Evolutionary conservation across 352 stramenopile genomes (phyloP).

Genomic region (Phytopythium sindhum): DNA sequence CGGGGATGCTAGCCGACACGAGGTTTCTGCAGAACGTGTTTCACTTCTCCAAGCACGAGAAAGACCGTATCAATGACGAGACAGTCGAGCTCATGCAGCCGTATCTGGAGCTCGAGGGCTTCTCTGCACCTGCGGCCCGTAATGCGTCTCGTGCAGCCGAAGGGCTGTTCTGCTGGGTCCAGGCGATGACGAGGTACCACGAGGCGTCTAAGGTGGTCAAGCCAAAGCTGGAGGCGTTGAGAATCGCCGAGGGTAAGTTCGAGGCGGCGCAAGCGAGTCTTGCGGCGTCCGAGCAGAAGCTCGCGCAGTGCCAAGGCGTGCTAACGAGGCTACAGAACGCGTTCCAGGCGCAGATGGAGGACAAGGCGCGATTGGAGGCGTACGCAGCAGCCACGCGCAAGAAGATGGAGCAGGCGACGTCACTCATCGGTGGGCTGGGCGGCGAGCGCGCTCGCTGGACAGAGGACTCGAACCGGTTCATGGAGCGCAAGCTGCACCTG

Average conservation of each 20-base stretch:
- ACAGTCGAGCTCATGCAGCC: slow-evolving; percentile 91
- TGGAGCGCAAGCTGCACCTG: slow-evolving; percentile 74
- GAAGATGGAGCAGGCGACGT: slow-evolving; percentile 90
- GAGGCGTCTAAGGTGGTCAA: slow-evolving; percentile 92
- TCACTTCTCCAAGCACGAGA: slow-evolving; percentile 88
- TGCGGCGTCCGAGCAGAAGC: slow-evolving; percentile 64
- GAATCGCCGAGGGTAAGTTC: slow-evolving; percentile 83
- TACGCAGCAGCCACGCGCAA: slow-evolving; percentile 78
- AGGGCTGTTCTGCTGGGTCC: slow-evolving; percentile 88
- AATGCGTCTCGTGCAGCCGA: slow-evolving; percentile 91
- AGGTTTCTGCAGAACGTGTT: slow-evolving; percentile 89
- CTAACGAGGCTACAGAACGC: slow-evolving; percentile 71
- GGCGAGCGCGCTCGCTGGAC: slow-evolving; percentile 87
- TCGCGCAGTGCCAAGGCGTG: slow-evolving; percentile 60
- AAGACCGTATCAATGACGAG: slow-evolving; percentile 93
- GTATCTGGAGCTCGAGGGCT: slow-evolving; percentile 87
- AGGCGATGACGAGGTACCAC: slow-evolving; percentile 91
- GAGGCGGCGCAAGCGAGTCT: slow-evolving; percentile 79
- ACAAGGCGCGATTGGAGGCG: slow-evolving; percentile 86
- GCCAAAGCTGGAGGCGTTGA: slow-evolving; percentile 90
- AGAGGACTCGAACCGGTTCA: slow-evolving; percentile 85
- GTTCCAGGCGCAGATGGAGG: slow-evolving; percentile 88
- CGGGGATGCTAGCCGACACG: slow-evolving; percentile 85
- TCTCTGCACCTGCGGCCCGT: slow-evolving; percentile 70
- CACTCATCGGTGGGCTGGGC: slow-evolving; percentile 82